Base-by-base conservation (phyloP, 805 yeast species). In the Saturnispora kantuleensis region DNA sequence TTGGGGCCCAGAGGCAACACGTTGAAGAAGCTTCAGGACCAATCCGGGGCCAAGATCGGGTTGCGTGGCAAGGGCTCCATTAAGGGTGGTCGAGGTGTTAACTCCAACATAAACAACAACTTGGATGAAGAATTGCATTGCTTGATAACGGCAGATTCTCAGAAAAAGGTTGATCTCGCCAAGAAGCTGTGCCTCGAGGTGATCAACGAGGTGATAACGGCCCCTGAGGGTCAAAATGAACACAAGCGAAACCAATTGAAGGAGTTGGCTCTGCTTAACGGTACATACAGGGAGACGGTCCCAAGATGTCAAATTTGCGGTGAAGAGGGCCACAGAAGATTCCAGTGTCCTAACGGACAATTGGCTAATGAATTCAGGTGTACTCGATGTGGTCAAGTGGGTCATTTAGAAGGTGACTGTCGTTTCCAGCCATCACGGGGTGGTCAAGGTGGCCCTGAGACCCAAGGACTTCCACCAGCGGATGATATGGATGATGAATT, bases 1-100 rank as follows among this genome's bases (percentile, higher is more conserved):
- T 63, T 93, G 41, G 99, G 99, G 0, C 98, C 99, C 30, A 79
- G 99, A 68, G 99, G 97, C 18, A 82, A 84, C 54, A 90, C 96
- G 0, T 65, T 90, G 54, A 76, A 84, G 48, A 76, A 77, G 53
- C 65, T 94, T 62, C 95, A 90, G 58, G 79, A 76, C 28, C 79
- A 82, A 41, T 81, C 95, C 34, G 96, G 96, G 1, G 96, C 97
- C 13, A 77, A 74, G 52, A 82, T 93, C 47, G 94, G 89, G 3
- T 84, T 93, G 41, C 71, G 99, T 53, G 99, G 99, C 26, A 80
- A 84, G 53, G 99, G 99, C 0, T 89, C 97, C 1, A 95, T 88
- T 15, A 90, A 90, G 57, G 95, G 86, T 57, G 97, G 97, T 30
- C 15, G 38, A 11, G 41, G 32, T 13, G 21, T 17, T 3, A 83